Percentiles rank a stretch among this genome's conserved stretches.
These are phyloP conservation scores for Globisporangium splendens DNA, from an alignment of 352 stramenopile genomes.

Conservation along the genomic window DNA sequence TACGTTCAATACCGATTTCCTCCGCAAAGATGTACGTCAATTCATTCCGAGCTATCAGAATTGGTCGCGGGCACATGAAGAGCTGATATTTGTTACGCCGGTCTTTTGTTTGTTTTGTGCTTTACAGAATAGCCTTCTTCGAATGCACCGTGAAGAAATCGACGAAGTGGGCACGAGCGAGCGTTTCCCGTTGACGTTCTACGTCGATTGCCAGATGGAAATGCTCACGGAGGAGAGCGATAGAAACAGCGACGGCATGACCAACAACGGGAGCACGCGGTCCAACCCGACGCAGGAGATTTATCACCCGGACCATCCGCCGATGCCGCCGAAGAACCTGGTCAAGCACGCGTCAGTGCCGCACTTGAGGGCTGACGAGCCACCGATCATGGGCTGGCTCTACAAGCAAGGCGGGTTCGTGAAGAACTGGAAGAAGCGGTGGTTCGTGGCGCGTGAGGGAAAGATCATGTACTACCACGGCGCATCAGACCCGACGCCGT, in stretches of 20 bases:
- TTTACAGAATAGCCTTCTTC: conserved; percentile 38
- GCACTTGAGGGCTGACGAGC: conserved; percentile 15
- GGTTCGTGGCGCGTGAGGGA: conserved; percentile 77
- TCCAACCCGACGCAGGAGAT: not conserved
- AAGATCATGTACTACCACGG: conserved; percentile 78
- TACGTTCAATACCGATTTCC: conserved; percentile 82
- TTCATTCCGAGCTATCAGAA: not conserved
- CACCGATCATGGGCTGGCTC: conserved; percentile 66
- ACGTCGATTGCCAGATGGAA: conserved; percentile 49
- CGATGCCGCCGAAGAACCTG: conserved; percentile 12
- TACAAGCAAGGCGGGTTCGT: conserved; percentile 80
- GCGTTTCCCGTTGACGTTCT: conserved; percentile 53
- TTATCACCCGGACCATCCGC: conserved; percentile 1
- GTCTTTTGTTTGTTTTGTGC: not conserved
- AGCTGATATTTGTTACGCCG: not conserved
- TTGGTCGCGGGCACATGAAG: no score
- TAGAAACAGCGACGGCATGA: not conserved
- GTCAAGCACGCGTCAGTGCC: conserved; percentile 17
- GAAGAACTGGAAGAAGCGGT: conserved; percentile 84
- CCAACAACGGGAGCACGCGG: not conserved
- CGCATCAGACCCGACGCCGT: conserved; percentile 57
- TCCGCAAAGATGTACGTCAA: conserved; percentile 57
- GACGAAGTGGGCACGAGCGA: conserved; percentile 52
- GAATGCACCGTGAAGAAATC: conserved; percentile 52
- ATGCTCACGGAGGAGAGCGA: conserved; percentile 18